phyloP scores from a whole-genome alignment of 768 basidiomycete genomes.

The Mycena polygramma region DNA sequence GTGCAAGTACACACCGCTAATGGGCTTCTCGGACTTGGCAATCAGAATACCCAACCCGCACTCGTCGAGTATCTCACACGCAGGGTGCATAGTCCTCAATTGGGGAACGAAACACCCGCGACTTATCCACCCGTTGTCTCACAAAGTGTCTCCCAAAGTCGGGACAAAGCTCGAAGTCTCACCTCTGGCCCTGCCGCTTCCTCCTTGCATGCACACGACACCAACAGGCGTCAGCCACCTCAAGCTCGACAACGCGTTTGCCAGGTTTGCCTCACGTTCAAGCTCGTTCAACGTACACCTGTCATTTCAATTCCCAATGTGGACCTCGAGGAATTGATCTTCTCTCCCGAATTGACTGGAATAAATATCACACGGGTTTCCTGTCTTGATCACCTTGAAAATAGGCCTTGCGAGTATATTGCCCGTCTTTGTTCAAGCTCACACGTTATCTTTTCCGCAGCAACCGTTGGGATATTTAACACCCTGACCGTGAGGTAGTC shows the following conservation, averaged over 20 bases:
- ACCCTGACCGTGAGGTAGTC: not conserved
- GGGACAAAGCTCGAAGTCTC: too few relatives aligned
- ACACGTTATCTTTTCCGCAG: constrained; percentile 34
- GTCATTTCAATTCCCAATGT: not conserved
- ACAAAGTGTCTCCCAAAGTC: not conserved
- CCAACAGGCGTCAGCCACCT: too few relatives aligned
- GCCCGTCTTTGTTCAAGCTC: not conserved
- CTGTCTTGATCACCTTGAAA: constrained; percentile 7
- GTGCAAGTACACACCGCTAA: not conserved
- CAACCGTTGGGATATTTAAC: constrained; percentile 26
- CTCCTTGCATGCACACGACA: too few relatives aligned
- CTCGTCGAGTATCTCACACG: constrained; percentile 13
- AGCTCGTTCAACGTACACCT: too few relatives aligned
- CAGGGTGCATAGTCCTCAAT: not conserved
- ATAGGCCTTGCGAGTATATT: constrained; percentile 5
- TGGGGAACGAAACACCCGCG: constrained; percentile 21
- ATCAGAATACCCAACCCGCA: constrained; percentile 10
- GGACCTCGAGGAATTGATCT: constrained; percentile 13
- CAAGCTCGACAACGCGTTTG: too few relatives aligned
- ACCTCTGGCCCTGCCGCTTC: too few relatives aligned
- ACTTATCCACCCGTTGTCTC: constrained; percentile 1
- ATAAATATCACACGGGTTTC: too few relatives aligned
- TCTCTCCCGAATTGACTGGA: too few relatives aligned
- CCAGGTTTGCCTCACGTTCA: too few relatives aligned
- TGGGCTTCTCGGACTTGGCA: constrained; percentile 28